phyloP scores from a whole-genome alignment of 176 grass and related monocot species.

The Themeda triandra region DNA sequence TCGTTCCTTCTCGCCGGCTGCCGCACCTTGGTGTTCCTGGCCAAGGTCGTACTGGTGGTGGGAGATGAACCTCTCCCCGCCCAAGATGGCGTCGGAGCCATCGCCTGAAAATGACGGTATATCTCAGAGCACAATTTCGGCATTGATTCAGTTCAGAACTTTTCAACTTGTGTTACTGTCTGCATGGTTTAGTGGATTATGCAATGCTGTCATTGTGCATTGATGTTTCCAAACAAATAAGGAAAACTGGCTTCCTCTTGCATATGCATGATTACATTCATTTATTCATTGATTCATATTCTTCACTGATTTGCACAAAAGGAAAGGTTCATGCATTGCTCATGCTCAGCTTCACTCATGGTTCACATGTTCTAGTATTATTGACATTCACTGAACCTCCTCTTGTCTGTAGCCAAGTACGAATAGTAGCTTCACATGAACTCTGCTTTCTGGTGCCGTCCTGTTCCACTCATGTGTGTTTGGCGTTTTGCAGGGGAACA shows the following conservation, averaged over 20 bases:
- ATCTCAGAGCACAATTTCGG: not conserved
- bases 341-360: conserved; percentile 7
- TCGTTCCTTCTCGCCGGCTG: not conserved
- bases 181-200: not conserved
- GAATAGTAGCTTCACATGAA: conserved; percentile 50
- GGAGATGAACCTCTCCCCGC: conserved; percentile 42
- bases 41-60: not conserved
- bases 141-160: conserved; percentile 3
- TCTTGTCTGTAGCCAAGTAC: conserved; percentile 33
- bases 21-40: not conserved
- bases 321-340: conserved; percentile 8
- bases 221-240: not conserved
- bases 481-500: conserved; percentile 82
- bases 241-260: not conserved
- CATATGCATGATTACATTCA: not conserved
- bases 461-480: conserved; percentile 48
- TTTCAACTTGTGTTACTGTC: not conserved
- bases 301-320: not conserved
- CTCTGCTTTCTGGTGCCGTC: conserved; percentile 35
- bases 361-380: conserved; percentile 27
- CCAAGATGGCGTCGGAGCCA: conserved; percentile 41
- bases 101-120: conserved; percentile 37
- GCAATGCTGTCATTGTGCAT: not conserved
- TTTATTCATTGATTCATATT: not conserved
- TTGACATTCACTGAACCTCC: conserved; percentile 29